Evolutionary conservation across 2,329 filamentous ascomycete species (phyloP).

Genomic region (Fusarium sp.): DNA sequence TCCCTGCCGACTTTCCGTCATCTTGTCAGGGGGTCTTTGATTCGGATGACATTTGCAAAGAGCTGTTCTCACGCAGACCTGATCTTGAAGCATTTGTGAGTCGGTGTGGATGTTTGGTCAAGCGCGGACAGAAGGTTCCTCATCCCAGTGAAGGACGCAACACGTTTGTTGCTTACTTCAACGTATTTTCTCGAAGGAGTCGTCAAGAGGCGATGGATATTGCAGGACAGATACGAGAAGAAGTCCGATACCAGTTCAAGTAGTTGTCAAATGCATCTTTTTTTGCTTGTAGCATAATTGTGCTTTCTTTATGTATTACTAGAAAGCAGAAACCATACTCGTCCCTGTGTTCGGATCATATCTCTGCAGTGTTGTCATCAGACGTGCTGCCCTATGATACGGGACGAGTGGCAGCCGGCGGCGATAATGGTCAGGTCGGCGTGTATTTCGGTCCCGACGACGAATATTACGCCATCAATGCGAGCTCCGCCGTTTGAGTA

Average conservation of each 20-base stretch:
- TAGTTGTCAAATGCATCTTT: background rate
- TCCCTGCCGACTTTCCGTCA: background rate
- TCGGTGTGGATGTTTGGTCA: slow-evolving; percentile 1
- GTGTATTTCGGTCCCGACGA: background rate
- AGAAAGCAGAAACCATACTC: background rate
- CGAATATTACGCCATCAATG: background rate
- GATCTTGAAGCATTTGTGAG: slow-evolving; percentile 7
- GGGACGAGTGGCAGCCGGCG: background rate
- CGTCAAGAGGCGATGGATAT: slow-evolving; percentile 10
- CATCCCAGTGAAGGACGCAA: slow-evolving; percentile 10
- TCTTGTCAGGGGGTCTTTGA: slow-evolving; percentile 23
- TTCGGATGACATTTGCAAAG: slow-evolving; percentile 26
- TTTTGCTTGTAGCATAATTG: background rate
- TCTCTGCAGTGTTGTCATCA: background rate
- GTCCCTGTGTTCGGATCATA: background rate
- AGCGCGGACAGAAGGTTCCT: slow-evolving; percentile 5
- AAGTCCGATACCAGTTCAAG: slow-evolving; percentile 2
- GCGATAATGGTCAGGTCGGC: background rate
- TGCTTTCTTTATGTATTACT: background rate
- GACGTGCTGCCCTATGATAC: background rate
- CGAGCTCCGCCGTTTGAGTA: background rate
- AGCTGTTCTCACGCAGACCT: slow-evolving; percentile 2
- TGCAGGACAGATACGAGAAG: slow-evolving; percentile 3
- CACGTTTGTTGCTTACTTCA: slow-evolving; percentile 17
- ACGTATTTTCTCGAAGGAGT: slow-evolving; percentile 7